A percentile compares a stretch with the other conserved stretches of the same genome.
Evolutionary conservation across 257 asterid genomes (phyloP).

Genomic region (Petunia axillaris): DNA sequence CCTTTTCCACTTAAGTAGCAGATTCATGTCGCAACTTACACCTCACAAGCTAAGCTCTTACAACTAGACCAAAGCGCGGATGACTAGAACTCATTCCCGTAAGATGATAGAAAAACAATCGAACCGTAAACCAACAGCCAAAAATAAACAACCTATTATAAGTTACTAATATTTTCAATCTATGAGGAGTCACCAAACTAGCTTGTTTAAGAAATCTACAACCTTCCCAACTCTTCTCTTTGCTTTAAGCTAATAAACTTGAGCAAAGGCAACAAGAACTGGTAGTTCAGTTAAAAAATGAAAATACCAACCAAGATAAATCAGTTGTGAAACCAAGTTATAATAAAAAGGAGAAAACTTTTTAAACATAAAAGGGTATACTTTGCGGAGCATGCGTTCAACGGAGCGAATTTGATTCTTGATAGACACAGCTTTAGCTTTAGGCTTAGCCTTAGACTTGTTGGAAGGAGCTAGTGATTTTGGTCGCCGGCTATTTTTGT

Average conservation of each 20-base stretch:
- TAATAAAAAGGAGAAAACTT: background rate
- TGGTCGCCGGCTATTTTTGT: constrained; percentile 49
- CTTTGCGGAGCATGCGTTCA: constrained; percentile 92
- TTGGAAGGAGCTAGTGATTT: constrained; percentile 65
- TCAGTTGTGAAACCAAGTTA: background rate
- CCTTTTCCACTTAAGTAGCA: no score
- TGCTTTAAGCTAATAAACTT: background rate
- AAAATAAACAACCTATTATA: background rate
- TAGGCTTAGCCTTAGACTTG: constrained; percentile 55
- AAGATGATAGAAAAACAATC: constrained; percentile 1
- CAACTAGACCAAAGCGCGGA: no score
- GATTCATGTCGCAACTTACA: no score
- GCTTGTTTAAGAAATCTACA: background rate
- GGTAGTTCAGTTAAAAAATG: background rate
- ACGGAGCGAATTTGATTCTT: constrained; percentile 89
- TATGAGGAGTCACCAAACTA: background rate
- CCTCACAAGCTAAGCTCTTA: no score
- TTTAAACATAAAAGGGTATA: constrained; percentile 32
- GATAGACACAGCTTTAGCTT: constrained; percentile 71
- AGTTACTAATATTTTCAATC: no score
- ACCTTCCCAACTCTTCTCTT: no score
- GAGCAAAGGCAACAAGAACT: constrained; percentile 17
- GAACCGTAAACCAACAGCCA: background rate
- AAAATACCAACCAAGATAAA: background rate
- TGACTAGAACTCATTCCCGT: background rate